Evolutionary conservation across 495 filamentous ascomycete genomes (phyloP), one percentile per base, ranked within the genome.

Genomic region (Immersiella caudata): DNA sequence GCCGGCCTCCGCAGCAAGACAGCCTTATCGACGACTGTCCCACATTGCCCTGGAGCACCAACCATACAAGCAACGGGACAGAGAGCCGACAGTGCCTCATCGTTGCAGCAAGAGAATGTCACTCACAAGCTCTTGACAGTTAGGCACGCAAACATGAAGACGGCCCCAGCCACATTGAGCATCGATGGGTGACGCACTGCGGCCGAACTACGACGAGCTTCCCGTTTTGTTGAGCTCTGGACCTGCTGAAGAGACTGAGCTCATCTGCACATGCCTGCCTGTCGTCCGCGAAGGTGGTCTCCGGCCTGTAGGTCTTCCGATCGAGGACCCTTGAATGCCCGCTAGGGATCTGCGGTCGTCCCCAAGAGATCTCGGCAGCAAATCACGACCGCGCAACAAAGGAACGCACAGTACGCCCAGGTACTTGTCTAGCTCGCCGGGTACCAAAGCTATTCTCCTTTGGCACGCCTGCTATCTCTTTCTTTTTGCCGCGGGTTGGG

Each of bases 391-490:
- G 33, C 35, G 35, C 56, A 26, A 33, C 12, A 68, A 11, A 61
- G 62, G 67, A 68, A 55, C 71, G 29, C 14, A 49, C 50, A 67
- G 71, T 73, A 75, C 73, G 62, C 63, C 36, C 25, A 65, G 64
- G 63, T 73, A 75, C 73, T 60, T 71, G 33, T n/a, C 51, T 21
- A 29, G 29, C 22, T 60, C 62, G 51, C 52, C 49, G 61, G 65
- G 69, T 75, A 75, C 71, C 29, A 60, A 8, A 16, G 29, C 57
- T 11, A n/a, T 14, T 33, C 29, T 60, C 26, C 57, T 60, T 22
- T 22, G 21, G 20, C 26, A 6, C 25, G 25, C 11, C 26, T 40
- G 57, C 9, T 14, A 12, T 18, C 29, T 60, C 16, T 55, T 55
- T 26, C 52, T 26, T 11, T 22, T 33, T 55, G 25, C 9, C 52